Base-by-base conservation (phyloP, 768 basidiomycete species). In the Boletus coccyginus region DNA sequence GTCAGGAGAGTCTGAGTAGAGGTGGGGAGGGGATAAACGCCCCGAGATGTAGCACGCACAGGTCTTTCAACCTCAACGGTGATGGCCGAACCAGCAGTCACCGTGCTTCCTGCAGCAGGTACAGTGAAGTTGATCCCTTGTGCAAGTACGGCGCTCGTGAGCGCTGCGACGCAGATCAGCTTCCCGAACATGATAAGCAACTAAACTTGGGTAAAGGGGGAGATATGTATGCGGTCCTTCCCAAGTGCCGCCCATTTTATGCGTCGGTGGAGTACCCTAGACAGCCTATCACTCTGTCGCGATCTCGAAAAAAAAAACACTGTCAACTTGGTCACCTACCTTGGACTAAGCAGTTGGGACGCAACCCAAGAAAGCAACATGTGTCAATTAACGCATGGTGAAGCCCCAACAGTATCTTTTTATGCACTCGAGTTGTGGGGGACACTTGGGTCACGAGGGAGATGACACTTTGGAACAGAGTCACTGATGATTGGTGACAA, bases 1-100 rank as follows among this genome's bases (percentile, higher is more conserved):
- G 41, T 43, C 39, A 32, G 45, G n/a, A 33, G 12, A 13, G 14
- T 5, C 27, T 11, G 17, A 19, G 21, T 32, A 6, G 14, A 8
- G 14, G 27, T 11, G 14, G 32, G 12, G 24, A 19, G 17, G n/a
- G 27, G 46, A 21, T n/a, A 27, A 6, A 31, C n/a, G n/a, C 10
- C 12, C 5, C 10, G 32, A 43, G 4, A 21, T 21, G 24, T 32
- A n/a, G 24, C 3, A 66, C 79, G 12, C 53, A 81, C 80, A 4
- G 73, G 71, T 52, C 70, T 70, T 46, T 75, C 73, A 10, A 83
- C 58, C 52, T 76, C 66, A 1, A 83, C 68, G 10, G 58, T 66
- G 32, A 81, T 27, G 16, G 55, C 55, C 2, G 62, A 53, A 19
- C 78, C 78, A 24, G 72, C 66, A 0, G 35, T 14, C 9, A 83